Base-by-base conservation (phyloP, 257 asterid species). In the Cordia subcordata region DNA sequence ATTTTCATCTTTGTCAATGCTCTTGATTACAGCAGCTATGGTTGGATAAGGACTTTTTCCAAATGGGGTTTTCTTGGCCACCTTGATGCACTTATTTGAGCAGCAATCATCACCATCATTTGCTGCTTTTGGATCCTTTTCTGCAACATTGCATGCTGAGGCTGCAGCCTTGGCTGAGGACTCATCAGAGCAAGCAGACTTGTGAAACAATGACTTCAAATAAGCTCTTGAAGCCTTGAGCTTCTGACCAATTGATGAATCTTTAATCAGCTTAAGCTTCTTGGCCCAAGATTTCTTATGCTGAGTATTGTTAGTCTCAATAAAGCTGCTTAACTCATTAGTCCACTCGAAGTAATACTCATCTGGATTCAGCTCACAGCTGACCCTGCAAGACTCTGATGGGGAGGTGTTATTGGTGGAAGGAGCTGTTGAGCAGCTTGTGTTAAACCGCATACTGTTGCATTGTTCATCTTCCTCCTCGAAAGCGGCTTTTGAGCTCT, bases 301-400 rank as follows among this genome's bases (percentile, higher is more conserved):
- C 14, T 50, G 12, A 42, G 4, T 3, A 14, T 11, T 3, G 10
- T 14, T 42, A 42, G 8, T 11, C 51, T 55, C 50, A 57, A 72
- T 63, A 68, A 80, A 82, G 35, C 71, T 62, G 58, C 69, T 79
- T n/a, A 83, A 59, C 11, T 88, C 92, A 46, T 75, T 72, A 0
- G 95, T 85, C 96, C 95, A 85, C 56, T 82, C 83, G 27, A 84
- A 82, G 84, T 77, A 85, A 54, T 66, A 67, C 38, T 88, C 88
- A 45, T 81, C 84, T 0, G 90, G 82, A 61, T 76, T 79, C n/a
- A 79, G 83, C 23, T 91, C 98, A 56, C 84, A 80, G 68, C 96
- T 88, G 5, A 70, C 85, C 32, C 94, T 54, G 71, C 94, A 79
- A 6, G 96, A 88, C 35, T 88, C 94, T 4, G 94, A 70, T 13